Percentiles rank a stretch among this genome's conserved stretches.
phyloP scores from a whole-genome alignment of 1,284 basidiomycete species.

The Moesziomyces antarcticus region DNA sequence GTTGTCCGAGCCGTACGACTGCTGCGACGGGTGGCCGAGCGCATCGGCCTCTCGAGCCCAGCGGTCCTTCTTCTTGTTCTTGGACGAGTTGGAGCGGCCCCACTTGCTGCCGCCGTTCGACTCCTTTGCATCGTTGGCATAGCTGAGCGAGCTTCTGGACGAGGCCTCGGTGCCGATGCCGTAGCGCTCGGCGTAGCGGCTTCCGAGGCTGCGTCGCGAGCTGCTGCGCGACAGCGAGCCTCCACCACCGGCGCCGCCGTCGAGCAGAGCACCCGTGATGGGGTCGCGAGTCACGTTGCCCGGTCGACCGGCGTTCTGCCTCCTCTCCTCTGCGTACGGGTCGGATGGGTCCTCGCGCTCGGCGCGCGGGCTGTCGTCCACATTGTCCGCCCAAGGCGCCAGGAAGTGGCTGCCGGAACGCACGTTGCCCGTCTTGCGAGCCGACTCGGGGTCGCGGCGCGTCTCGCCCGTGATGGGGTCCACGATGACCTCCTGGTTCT shows the following conservation, averaged over 20 bases:
- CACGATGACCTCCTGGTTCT: slow-evolving; percentile 46
- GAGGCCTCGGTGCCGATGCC: slow-evolving; percentile 40
- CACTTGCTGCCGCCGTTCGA: slow-evolving; percentile 24
- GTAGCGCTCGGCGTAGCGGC: slow-evolving; percentile 51
- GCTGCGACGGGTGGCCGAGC: slow-evolving; percentile 30
- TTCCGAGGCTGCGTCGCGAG: slow-evolving; percentile 45
- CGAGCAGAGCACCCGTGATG: slow-evolving; percentile 49
- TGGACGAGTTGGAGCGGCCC: slow-evolving; percentile 37
- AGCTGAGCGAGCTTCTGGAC: slow-evolving; percentile 46
- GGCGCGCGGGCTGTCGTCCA: slow-evolving; percentile 46
- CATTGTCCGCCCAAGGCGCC: slow-evolving; percentile 51
- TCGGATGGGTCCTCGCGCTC: slow-evolving; percentile 44
- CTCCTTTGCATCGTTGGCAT: slow-evolving; percentile 23
- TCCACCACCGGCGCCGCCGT: slow-evolving; percentile 18
- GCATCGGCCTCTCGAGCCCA: slow-evolving; percentile 52
- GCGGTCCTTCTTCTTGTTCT: slow-evolving; percentile 47
- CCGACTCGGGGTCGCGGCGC: slow-evolving; percentile 30
- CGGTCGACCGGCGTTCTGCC: slow-evolving; percentile 28
- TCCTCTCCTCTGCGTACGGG: slow-evolving; percentile 42
- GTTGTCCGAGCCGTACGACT: slow-evolving; percentile 29
- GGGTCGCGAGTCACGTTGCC: slow-evolving; percentile 36
- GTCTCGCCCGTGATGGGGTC: slow-evolving; percentile 55
- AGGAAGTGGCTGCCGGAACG: slow-evolving; percentile 33
- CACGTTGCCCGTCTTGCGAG: slow-evolving; percentile 39
- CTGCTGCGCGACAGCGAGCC: slow-evolving; percentile 37